Base-by-base conservation (phyloP, 2,329 filamentous ascomycete species). In the Ceratocystis albifundus region DNA sequence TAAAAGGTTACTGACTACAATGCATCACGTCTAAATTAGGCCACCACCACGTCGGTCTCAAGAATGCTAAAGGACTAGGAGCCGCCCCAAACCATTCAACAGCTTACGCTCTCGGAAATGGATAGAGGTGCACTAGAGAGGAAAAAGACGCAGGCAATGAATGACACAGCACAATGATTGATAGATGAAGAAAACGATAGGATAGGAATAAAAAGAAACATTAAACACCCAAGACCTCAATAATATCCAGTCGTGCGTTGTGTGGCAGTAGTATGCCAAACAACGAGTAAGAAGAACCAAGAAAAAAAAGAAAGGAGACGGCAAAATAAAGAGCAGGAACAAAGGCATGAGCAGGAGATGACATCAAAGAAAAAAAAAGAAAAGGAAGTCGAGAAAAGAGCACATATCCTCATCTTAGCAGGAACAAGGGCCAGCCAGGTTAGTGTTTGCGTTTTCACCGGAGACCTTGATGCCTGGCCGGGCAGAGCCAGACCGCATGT, bases 401-500 rank as follows among this genome's bases (percentile, higher is more conserved):
- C 36, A 41, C 36, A 41, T 15, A 41, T 41, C 36, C 10, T 41
- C 48, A 20, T 20, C 71, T 71, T 80, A 85, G 76, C 82, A 85
- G 71, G 78, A 79, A 75, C 83, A 85, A 68, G 79, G 77, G 22
- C 82, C 82, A 71, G 76, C 77, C 65, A 77, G 76, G 71, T 84
- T 82, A 68, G 82, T 85, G 76, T 81, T 84, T 68, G 80, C 76
- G 69, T 79, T 81, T 73, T 85, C 83, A 25, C 81, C 78, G 44
- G 77, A 77, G 70, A 85, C 76, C 72, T 77, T 85, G 70, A 85
- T 82, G 59, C 82, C 82, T 55, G 81, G 80, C 73, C 82, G 80
- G 45, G 62, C 62, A 74, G 84, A 82, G 62, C 82, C 82, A 12
- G 82, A 80, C 67, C 92, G 83, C 74, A 92, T 82, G 75, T 92